Conservation (phyloP, 2,329 filamentous ascomycete species). For the Aspergillus ochraceoroseus region DNA sequence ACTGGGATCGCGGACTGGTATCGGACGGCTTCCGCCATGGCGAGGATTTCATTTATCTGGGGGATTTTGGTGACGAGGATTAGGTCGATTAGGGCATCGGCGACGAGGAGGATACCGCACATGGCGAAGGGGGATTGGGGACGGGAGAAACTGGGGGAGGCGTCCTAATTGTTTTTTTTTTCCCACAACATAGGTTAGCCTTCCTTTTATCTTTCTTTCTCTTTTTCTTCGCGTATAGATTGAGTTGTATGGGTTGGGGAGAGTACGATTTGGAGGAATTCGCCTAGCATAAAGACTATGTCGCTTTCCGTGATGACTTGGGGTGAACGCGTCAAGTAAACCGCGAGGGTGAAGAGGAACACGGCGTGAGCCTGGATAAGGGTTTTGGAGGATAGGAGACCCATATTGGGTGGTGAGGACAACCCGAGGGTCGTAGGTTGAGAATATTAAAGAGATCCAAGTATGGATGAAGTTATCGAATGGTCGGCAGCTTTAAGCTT, state of each 20-base stretch:
- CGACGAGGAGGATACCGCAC: constrained; percentile 64
- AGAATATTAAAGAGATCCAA: neutral
- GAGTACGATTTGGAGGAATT: constrained; percentile 72
- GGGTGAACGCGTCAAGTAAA: constrained; percentile 75
- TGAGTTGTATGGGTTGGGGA: neutral
- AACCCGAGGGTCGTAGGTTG: neutral
- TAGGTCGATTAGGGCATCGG: constrained; percentile 62
- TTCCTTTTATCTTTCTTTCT: no score
- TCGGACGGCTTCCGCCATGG: constrained; percentile 63
- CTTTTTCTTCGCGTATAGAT: neutral
- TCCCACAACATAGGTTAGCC: no score
- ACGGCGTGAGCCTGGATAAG: constrained; percentile 77
- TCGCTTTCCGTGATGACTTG: constrained; percentile 69
- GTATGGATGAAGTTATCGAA: neutral
- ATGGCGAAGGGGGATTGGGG: constrained; percentile 64
- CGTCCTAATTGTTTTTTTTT: constrained; percentile 30
- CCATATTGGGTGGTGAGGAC: constrained; percentile 55
- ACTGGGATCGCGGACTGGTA: constrained; percentile 29
- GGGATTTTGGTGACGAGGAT: constrained; percentile 54
- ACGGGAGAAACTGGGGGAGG: constrained; percentile 62
- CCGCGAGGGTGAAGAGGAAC: constrained; percentile 78
- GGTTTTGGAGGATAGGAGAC: constrained; percentile 70
- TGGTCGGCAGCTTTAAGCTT: constrained; percentile 10
- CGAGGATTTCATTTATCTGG: constrained; percentile 61
- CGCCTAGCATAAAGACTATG: constrained; percentile 73